Percentiles rank a stretch among this genome's conserved stretches.
Evolutionary conservation across 805 yeast species (phyloP).

Genomic region (Tetrapisispora iriomotensis): DNA sequence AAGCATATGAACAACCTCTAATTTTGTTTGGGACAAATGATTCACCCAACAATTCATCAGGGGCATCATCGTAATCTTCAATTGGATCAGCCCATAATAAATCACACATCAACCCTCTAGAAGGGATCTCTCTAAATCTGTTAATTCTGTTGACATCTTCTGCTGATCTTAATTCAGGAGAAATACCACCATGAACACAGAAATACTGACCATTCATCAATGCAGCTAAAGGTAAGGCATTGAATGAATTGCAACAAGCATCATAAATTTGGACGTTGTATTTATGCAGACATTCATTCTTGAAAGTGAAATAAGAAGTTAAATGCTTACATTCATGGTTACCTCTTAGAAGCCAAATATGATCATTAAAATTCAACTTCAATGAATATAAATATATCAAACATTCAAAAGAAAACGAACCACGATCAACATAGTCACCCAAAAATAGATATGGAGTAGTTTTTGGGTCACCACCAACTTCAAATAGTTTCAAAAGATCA

Average conservation of each 20-base stretch:
- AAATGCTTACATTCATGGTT: conserved; percentile 92
- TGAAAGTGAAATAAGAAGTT: conserved; percentile 89
- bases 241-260: conserved; percentile 67
- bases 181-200: conserved; percentile 93
- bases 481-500: conserved; percentile 82
- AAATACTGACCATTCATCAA: conserved; percentile 88
- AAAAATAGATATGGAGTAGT: conserved; percentile 70
- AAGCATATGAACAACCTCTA: conserved; percentile 90
- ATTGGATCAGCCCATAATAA: conserved; percentile 93
- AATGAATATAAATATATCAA: conserved; percentile 65
- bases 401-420: conserved; percentile 80
- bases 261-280: conserved; percentile 58
- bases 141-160: conserved; percentile 61
- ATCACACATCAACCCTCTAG: conserved; percentile 90
- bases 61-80: conserved; percentile 71
- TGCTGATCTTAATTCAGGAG: conserved; percentile 67
- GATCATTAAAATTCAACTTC: conserved; percentile 63
- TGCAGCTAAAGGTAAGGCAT: conserved; percentile 84
- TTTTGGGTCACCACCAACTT: conserved; percentile 84
- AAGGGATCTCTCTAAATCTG: conserved; percentile 87
- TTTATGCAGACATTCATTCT: conserved; percentile 81
- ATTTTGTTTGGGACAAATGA: conserved; percentile 55
- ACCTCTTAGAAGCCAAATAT: conserved; percentile 79
- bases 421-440: conserved; percentile 95
- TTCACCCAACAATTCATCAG: conserved; percentile 28